Conservation (phyloP, 1,284 basidiomycete species). For the Fistulinella cinereoalba region DNA sequence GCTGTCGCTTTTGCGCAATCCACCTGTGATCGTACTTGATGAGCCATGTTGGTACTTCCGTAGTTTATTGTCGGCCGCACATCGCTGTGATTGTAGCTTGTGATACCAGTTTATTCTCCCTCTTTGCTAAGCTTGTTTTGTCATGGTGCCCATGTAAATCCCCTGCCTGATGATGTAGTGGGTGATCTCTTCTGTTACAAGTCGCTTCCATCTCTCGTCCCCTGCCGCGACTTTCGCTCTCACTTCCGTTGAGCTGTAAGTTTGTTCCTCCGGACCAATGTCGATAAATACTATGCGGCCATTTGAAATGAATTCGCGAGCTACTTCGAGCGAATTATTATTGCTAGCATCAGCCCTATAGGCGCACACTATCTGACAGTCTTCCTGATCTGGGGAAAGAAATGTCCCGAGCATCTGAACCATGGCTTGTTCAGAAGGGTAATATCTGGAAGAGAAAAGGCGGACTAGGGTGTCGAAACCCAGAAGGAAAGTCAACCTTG, state of each 20-base stretch:
- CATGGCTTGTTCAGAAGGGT: conserved; percentile 58
- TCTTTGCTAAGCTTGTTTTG: no score
- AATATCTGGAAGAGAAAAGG: conserved; percentile 81
- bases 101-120: no score
- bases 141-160: no score
- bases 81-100: no score
- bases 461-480: conserved; percentile 90
- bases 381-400: conserved; percentile 56
- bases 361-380: conserved; percentile 73
- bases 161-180: conserved; percentile 49
- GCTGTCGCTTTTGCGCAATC: conserved; percentile 83
- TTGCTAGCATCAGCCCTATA: conserved; percentile 40
- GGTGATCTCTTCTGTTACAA: conserved; percentile 44
- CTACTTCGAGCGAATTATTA: conserved; percentile 32
- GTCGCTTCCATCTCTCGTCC: conserved; percentile 36
- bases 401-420: conserved; percentile 54
- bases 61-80: no score
- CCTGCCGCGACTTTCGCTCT: conserved; percentile 46
- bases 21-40: conserved; percentile 22
- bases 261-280: conserved; percentile 53
- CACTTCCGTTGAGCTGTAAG: conserved; percentile 73
- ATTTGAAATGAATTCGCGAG: conserved; percentile 50
- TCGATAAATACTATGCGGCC: conserved; percentile 59
- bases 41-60: conserved; percentile 1
- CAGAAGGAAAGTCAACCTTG: conserved; percentile 66